phyloP scores from a whole-genome alignment of 768 basidiomycete species.

The Suillus ampliporus region DNA sequence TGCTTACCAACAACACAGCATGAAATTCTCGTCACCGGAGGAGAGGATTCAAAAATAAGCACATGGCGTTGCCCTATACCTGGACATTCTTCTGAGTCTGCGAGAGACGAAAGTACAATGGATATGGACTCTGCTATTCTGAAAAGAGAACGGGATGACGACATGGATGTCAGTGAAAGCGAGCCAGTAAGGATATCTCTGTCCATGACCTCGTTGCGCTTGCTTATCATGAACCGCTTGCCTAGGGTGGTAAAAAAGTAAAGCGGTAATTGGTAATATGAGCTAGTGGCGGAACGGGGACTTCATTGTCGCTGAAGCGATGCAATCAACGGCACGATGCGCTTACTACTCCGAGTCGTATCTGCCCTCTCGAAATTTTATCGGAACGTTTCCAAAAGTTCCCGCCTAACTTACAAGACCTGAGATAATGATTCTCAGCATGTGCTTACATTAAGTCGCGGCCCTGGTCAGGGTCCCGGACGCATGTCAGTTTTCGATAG shows the following conservation, averaged over 20 bases:
- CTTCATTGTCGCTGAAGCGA: no score
- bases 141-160: conserved; percentile 33
- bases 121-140: conserved; percentile 14
- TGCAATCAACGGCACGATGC: not conserved
- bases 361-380: not conserved
- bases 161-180: conserved; percentile 17
- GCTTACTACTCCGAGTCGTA: not conserved
- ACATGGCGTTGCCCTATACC: conserved; percentile 41
- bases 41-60: conserved; percentile 55
- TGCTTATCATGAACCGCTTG: not conserved
- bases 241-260: conserved; percentile 29
- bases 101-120: conserved; percentile 19
- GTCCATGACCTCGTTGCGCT: not conserved
- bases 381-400: not conserved
- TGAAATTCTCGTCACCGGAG: conserved; percentile 50
- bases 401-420: not conserved
- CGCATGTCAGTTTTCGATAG: conserved; percentile 1
- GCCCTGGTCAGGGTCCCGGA: conserved; percentile 2
- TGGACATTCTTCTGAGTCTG: not conserved
- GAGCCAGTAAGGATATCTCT: conserved; percentile 23
- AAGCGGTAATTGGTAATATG: conserved; percentile 14
- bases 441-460: conserved; percentile 1
- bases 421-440: conserved; percentile 1
- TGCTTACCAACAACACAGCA: conserved; percentile 35
- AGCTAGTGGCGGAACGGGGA: not conserved